Conservation (phyloP, 768 basidiomycete species). For the Hericium coralloides region DNA sequence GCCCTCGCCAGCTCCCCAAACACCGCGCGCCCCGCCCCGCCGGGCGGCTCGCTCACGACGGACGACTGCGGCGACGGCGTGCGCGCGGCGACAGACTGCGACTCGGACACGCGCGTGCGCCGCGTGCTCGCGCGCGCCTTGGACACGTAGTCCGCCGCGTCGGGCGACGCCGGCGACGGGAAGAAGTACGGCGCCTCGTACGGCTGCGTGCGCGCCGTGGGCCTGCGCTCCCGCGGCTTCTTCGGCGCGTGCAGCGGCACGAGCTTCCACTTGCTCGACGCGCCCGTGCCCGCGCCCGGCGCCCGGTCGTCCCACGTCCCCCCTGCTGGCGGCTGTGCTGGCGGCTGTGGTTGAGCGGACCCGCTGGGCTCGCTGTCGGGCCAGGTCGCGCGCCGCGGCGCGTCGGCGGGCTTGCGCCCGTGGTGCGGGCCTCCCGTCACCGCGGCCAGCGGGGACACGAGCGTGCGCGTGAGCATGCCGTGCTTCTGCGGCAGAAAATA, state of each 20-base stretch:
- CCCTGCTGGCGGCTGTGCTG: too few relatives aligned
- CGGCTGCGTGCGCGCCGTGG: constrained; percentile 39
- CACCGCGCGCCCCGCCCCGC: too few relatives aligned
- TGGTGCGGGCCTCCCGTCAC: background rate
- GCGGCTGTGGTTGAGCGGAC: too few relatives aligned
- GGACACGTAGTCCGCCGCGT: constrained; percentile 25
- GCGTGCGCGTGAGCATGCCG: background rate
- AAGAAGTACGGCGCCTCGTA: constrained; percentile 61
- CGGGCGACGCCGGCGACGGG: constrained; percentile 35
- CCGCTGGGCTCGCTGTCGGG: too few relatives aligned
- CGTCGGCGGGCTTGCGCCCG: too few relatives aligned
- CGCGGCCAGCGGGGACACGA: background rate
- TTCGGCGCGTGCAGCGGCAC: too few relatives aligned
- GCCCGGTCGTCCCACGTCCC: too few relatives aligned
- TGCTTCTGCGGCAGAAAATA: background rate
- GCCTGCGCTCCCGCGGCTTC: background rate
- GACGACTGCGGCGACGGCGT: background rate
- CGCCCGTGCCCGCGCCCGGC: too few relatives aligned
- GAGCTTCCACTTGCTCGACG: too few relatives aligned
- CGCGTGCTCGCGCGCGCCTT: constrained; percentile 3
- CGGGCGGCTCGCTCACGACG: background rate
- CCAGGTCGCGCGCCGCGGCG: too few relatives aligned
- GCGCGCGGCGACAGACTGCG: background rate
- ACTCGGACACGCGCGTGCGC: background rate
- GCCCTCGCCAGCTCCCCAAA: too few relatives aligned